phyloP scores from a whole-genome alignment of 257 asterid genomes.

The Nyctanthes arbortristis region DNA sequence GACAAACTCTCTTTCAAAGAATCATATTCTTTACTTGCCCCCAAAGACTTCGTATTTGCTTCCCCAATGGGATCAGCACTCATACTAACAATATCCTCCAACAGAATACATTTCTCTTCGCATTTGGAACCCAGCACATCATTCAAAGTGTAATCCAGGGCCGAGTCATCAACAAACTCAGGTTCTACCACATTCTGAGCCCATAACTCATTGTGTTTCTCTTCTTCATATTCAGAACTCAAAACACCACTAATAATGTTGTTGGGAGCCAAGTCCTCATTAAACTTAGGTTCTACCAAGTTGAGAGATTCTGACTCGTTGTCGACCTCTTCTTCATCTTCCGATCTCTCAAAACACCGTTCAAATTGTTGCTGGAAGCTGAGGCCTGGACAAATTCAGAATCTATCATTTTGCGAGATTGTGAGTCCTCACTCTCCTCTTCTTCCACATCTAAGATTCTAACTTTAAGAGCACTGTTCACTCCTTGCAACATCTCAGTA shows the following conservation, averaged over 20 bases:
- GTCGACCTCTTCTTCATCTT: slow-evolving; percentile 36
- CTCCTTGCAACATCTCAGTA: slow-evolving; percentile 35
- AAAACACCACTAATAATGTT: slow-evolving; percentile 16
- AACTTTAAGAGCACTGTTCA: slow-evolving; percentile 51
- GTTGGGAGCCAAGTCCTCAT: slow-evolving; percentile 31
- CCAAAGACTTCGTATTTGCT: slow-evolving; percentile 23
- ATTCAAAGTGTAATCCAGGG: slow-evolving; percentile 8
- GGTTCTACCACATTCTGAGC: slow-evolving; percentile 34
- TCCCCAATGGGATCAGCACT: slow-evolving; percentile 29
- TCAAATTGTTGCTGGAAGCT: slow-evolving; percentile 8
- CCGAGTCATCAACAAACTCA: slow-evolving; percentile 43
- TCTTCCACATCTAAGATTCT: slow-evolving; percentile 37
- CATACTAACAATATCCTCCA: slow-evolving; percentile 22
- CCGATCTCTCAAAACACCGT: slow-evolving; percentile 30
- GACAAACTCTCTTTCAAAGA: slow-evolving; percentile 15
- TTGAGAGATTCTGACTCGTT: slow-evolving; percentile 29
- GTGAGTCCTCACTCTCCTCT: slow-evolving; percentile 33
- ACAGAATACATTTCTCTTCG: slow-evolving; percentile 25
- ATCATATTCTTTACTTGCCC: slow-evolving; percentile 26
- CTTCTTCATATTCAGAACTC: slow-evolving; percentile 34
- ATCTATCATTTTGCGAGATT: slow-evolving; percentile 33
- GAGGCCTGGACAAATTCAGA: slow-evolving; percentile 41
- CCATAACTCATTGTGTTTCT: slow-evolving; percentile 27
- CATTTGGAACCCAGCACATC: slow-evolving; percentile 24
- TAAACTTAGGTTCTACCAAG: slow-evolving; percentile 38